Percentiles rank a stretch among this genome's conserved stretches.
Evolutionary conservation across 306 rosid species (phyloP).

Genomic region (Corylus avellana): DNA sequence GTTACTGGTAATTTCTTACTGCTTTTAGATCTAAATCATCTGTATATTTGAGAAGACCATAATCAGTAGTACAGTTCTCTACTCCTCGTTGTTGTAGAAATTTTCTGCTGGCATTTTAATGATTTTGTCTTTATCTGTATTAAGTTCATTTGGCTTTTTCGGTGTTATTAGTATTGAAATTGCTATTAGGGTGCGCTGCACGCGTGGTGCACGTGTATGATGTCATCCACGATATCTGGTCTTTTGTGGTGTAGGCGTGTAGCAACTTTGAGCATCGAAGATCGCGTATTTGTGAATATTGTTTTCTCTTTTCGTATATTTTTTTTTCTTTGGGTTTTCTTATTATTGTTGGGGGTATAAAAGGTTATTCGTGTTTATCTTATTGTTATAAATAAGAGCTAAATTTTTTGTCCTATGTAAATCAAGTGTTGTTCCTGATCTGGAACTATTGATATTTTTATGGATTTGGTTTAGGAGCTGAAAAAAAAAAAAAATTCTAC

Average conservation of each 20-base stretch:
- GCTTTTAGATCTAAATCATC: slow-evolving; percentile 20
- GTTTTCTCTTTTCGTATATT: background rate
- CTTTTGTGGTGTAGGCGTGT: background rate
- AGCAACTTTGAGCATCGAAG: slow-evolving; percentile 12
- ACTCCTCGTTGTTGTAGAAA: background rate
- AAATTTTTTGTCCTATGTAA: slow-evolving; percentile 3
- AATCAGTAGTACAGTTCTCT: background rate
- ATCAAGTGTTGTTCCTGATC: background rate
- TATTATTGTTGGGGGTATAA: background rate
- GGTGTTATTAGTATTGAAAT: background rate
- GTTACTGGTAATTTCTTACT: background rate
- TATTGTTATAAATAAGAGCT: background rate
- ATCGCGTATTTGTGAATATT: background rate
- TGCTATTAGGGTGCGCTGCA: slow-evolving; percentile 4
- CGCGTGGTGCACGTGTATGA: slow-evolving; percentile 27
- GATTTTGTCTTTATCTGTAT: slow-evolving; percentile 29
- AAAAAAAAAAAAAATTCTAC: too few relatives aligned
- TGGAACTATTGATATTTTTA: background rate
- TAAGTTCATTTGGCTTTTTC: slow-evolving; percentile 2
- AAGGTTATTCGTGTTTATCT: background rate
- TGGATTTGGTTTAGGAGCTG: background rate
- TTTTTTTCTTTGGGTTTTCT: background rate
- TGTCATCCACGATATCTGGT: slow-evolving; percentile 1
- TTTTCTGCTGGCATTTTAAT: slow-evolving; percentile 12
- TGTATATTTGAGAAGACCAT: slow-evolving; percentile 3